Conservation (phyloP, 1,284 basidiomycete species). For the Microbotryum scabiosae region DNA sequence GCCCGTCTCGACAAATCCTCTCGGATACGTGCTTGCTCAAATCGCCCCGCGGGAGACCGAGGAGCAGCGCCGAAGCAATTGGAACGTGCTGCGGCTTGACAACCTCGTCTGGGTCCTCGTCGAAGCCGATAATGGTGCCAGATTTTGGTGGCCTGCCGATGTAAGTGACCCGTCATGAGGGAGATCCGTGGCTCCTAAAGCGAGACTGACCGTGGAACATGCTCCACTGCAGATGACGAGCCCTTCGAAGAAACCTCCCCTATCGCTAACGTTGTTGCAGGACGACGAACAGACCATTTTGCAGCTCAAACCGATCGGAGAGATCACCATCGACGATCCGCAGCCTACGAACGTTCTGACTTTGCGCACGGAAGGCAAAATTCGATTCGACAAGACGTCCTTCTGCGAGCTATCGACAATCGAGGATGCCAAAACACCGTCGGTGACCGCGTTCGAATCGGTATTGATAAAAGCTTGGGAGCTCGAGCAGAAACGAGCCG, state of each 20-base stretch:
- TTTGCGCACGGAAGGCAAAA: constrained; percentile 6
- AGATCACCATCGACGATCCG: constrained; percentile 1
- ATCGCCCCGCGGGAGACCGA: constrained; percentile 1
- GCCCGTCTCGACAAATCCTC: neutral
- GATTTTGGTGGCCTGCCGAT: constrained; percentile 22
- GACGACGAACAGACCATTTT: neutral
- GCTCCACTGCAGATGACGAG: constrained; percentile 1
- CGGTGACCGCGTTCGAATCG: constrained; percentile 1
- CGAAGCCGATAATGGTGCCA: neutral
- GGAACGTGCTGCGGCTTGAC: constrained; percentile 2
- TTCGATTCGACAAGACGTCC: constrained; percentile 11
- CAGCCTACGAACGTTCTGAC: constrained; percentile 10
- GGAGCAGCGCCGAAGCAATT: constrained; percentile 8
- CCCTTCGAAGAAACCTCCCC: constrained; percentile 4
- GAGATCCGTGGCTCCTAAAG: too few relatives aligned
- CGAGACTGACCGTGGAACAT: neutral
- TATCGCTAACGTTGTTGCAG: constrained; percentile 10
- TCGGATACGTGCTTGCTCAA: constrained; percentile 5
- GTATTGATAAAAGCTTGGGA: constrained; percentile 1
- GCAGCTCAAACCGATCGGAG: neutral
- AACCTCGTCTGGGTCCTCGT: constrained; percentile 15
- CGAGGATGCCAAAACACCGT: neutral
- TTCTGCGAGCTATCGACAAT: constrained; percentile 2
- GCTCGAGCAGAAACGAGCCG: constrained; percentile 1
- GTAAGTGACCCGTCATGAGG: neutral